A percentile compares a stretch with the other conserved stretches of the same genome.
phyloP scores from a whole-genome alignment of 495 filamentous ascomycete species.

The Aspergillus homomorphus region DNA sequence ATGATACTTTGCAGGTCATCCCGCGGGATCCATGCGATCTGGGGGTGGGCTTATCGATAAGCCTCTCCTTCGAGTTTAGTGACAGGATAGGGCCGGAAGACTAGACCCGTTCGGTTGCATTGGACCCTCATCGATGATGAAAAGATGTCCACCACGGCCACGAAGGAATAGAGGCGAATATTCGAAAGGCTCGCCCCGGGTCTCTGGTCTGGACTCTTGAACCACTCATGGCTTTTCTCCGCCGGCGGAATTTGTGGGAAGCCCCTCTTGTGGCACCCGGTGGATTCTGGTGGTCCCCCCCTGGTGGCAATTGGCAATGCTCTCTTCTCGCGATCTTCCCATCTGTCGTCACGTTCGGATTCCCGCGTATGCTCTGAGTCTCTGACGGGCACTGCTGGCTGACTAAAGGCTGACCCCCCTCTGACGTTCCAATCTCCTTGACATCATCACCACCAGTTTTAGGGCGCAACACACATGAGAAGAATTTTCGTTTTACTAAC shows the following conservation, averaged over 20 bases:
- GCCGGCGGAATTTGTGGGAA: background rate
- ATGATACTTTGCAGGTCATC: background rate
- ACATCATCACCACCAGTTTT: background rate
- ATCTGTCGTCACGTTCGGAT: constrained; percentile 2
- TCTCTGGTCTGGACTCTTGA: constrained; percentile 11
- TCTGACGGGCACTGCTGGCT: background rate
- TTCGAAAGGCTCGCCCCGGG: background rate
- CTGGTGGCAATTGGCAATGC: background rate
- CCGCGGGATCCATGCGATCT: constrained; percentile 2
- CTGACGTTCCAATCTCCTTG: background rate
- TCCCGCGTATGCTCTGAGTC: no score
- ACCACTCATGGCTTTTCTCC: background rate
- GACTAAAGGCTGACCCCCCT: background rate
- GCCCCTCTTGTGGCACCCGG: background rate
- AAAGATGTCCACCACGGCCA: constrained; percentile 1
- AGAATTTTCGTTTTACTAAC: background rate
- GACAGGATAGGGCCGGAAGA: constrained; percentile 14
- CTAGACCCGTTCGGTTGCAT: constrained; percentile 24
- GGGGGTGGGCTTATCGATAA: constrained; percentile 23
- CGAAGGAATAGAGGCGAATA: background rate
- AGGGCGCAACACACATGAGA: background rate
- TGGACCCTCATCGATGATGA: constrained; percentile 17
- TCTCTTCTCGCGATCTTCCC: background rate
- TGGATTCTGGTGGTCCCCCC: no score
- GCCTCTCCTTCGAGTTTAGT: constrained; percentile 11